A percentile compares a stretch with the other conserved stretches of the same genome.
Conservation (phyloP, 2,329 filamentous ascomycete species). For the Calonectria pteridis region DNA sequence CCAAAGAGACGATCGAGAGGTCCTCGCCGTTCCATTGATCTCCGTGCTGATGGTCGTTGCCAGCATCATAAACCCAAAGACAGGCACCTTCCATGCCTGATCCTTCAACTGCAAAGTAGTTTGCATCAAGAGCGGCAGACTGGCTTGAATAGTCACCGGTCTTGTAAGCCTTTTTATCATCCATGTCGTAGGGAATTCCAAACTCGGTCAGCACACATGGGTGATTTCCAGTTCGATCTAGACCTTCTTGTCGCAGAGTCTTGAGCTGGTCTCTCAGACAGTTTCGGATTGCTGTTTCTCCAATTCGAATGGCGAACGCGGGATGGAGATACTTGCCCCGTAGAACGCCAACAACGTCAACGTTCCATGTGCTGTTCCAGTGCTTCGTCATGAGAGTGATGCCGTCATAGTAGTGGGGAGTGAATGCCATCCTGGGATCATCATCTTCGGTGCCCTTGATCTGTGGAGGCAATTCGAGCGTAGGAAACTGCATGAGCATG, state of each 20-base stretch:
- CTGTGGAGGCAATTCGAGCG: conserved; percentile 88
- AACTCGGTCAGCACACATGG: conserved; percentile 95
- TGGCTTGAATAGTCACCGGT: conserved; percentile 96
- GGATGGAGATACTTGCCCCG: conserved; percentile 90
- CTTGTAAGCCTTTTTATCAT: conserved; percentile 94
- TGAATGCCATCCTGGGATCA: conserved; percentile 90
- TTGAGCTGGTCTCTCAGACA: conserved; percentile 90
- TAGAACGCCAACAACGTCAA: conserved; percentile 93
- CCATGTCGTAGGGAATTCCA: conserved; percentile 99
- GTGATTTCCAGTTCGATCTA: conserved; percentile 89
- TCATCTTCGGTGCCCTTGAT: conserved; percentile 92
- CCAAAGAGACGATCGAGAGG: conserved; percentile 86
- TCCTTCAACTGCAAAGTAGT: conserved; percentile 92
- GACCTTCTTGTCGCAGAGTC: conserved; percentile 85
- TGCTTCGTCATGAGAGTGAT: conserved; percentile 98
- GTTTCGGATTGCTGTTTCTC: conserved; percentile 93
- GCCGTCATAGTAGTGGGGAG: conserved; percentile 96
- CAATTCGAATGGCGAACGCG: conserved; percentile 91
- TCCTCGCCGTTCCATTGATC: conserved; percentile 99
- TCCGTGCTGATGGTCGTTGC: conserved; percentile 89
- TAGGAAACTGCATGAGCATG: conserved; percentile 91
- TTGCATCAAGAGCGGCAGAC: conserved; percentile 92
- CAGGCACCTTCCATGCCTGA: conserved; percentile 87
- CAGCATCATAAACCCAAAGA: conserved; percentile 86
- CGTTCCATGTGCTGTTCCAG: conserved; percentile 98